Evolutionary conservation across 768 basidiomycete species (phyloP), one percentile per base, ranked within the genome.

Genomic region (Coprinopsis cinerea): DNA sequence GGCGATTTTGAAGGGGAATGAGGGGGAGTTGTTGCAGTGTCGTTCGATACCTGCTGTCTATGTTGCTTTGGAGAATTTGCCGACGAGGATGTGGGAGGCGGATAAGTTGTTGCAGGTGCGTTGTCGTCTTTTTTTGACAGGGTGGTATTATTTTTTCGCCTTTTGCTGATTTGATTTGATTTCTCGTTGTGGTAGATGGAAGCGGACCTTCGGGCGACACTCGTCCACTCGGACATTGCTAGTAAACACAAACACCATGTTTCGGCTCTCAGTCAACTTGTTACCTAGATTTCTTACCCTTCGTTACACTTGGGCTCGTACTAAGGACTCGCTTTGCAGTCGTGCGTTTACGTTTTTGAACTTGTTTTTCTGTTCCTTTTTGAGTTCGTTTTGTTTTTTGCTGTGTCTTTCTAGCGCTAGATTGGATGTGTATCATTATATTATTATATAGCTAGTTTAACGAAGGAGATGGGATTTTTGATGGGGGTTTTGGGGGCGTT

Each of bases 41-140:
- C 82, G 89, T 55, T 91, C 88, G 1, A 85, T 92, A 37, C 85
- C 90, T 0, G 88, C 90, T 1, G 80, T 97, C 1, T 98, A 97
- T 61, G 86, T 92, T 9, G 82, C 89, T 4, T 67, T 99, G 48
- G 88, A 93, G 63, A 88, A 86, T 57, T 69, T 96, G 53, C 94
- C 96, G 1, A 92, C 89, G 11, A 75, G 92, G 51, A 85, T 94
- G 79, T 98, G 94, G 90, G 83, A 92, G 54, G 83, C 91, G 0
- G 93, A 95, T 62, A 88, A 84, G 62, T 71, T 99, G 1, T 71
- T 98, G 28, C 88, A 89, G 76, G 95, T 95, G 52, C 22, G 79
- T 67, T 27, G n/a, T 9, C 17, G 10, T 23, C 4, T 30, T 27
- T 4, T 30, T 14, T 20, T 39, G 34, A 36, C n/a, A n/a, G n/a